Base-by-base conservation (phyloP, 169 alveolate genomes). In the Plasmodium inui region DNA sequence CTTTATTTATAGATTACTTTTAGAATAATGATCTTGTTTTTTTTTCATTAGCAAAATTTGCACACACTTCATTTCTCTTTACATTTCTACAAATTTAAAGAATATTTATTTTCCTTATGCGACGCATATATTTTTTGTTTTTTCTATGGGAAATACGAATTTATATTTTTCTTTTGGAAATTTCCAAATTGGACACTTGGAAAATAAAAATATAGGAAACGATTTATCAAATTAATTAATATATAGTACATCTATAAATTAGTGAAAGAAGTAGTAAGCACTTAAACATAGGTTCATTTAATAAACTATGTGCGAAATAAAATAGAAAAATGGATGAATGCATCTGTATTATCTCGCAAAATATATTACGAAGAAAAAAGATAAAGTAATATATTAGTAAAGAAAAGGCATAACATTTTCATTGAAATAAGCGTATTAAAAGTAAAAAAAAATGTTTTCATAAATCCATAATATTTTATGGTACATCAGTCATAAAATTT, bases 21-120 rank as follows among this genome's bases (percentile, higher is more conserved):
- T 76, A 78, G 78, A 88, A 32, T 88, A 41, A 88, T 44, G 41
- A n/a, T 79, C 67, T 46, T 57, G 80, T 76, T 39, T 61, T 32
- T 72, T 79, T 79, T 79, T 37, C 89, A 44, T 57, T 39, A 61
- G 22, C 70, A 26, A 44, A 57, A 34, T 88, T 88, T 88, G 89
- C 89, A 88, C 88, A 88, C 88, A 79, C 53, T 88, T 85, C 53
- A 37, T 83, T 83, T 73, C 37, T 39, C 70, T 88, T 30, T 53
- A 88, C 34, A 70, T 88, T 73, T 84, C 71, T 57, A 41, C 46
- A 32, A 41, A 37, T 55, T 28, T 39, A 53, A 46, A 26, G 32
- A 88, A 50, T 78, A 88, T 53, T 37, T 88, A 88, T 79, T 78
- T 61, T 79, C 34, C 50, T 88, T 57, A 22, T 50, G 61, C 17